A percentile compares a stretch with the other conserved stretches of the same genome.
Conservation (phyloP, 257 asterid species). For the Lithospermum erythrorhizon region DNA sequence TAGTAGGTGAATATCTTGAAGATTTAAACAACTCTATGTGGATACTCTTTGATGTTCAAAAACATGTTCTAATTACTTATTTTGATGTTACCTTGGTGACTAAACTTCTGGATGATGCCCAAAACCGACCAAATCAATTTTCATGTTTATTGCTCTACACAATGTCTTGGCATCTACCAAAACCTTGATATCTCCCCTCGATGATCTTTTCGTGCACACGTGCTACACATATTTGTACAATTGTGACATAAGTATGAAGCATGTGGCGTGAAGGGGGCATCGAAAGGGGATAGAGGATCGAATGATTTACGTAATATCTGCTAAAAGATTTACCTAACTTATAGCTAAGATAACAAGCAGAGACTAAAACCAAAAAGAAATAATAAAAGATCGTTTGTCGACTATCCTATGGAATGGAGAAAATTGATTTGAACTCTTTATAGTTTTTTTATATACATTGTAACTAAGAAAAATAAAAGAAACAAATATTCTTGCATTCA, state of each 20-base stretch:
- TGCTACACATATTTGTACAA: no score
- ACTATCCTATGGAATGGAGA: no score
- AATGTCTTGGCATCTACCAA: neutral
- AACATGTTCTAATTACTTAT: neutral
- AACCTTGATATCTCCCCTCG: neutral
- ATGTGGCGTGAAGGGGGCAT: no score
- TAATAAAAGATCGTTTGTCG: neutral
- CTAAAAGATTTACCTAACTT: no score
- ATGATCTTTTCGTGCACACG: no score
- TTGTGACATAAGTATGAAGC: no score
- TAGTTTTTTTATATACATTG: neutral
- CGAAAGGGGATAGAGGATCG: no score
- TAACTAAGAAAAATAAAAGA: neutral
- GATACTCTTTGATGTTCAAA: neutral
- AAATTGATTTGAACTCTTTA: no score
- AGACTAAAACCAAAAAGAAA: no score
- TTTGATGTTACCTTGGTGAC: neutral
- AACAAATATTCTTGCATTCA: neutral
- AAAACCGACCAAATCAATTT: neutral
- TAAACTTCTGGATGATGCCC: neutral
- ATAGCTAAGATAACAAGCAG: no score
- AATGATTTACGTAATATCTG: no score
- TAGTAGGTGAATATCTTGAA: neutral
- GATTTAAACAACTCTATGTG: no score
- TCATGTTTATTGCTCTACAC: constrained; percentile 23